phyloP scores from a whole-genome alignment of 495 filamentous ascomycete genomes.

The Podospora australis region DNA sequence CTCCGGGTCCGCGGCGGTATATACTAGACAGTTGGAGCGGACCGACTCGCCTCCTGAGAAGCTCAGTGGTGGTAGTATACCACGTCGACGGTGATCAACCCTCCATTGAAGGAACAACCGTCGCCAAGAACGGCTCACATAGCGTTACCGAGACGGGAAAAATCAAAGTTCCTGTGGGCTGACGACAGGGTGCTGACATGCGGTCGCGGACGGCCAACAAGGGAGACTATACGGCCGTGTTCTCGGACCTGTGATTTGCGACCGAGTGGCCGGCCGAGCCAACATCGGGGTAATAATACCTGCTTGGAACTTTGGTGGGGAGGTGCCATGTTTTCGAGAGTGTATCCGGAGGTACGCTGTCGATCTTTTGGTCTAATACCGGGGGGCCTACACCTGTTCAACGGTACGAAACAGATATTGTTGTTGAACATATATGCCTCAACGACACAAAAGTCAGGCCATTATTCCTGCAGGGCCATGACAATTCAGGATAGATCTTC shows the following conservation, averaged over 20 bases:
- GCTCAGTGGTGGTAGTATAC: neutral
- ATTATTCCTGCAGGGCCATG: constrained; percentile 3
- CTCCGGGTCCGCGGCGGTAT: neutral
- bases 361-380: neutral
- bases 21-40: neutral
- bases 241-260: neutral
- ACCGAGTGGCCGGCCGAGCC: neutral
- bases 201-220: neutral
- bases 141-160: neutral
- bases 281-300: neutral
- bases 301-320: neutral
- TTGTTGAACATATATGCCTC: constrained; percentile 5
- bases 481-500: constrained; percentile 10
- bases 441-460: constrained; percentile 4
- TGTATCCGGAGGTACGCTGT: neutral
- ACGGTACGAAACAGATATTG: neutral
- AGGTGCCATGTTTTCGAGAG: neutral
- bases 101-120: neutral
- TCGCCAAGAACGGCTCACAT: neutral
- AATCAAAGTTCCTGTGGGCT: neutral
- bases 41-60: neutral
- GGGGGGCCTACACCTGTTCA: neutral
- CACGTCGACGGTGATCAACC: neutral
- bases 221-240: too few relatives aligned
- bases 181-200: neutral